phyloP scores from a whole-genome alignment of 352 stramenopile species.

The Phytophthora pini region DNA sequence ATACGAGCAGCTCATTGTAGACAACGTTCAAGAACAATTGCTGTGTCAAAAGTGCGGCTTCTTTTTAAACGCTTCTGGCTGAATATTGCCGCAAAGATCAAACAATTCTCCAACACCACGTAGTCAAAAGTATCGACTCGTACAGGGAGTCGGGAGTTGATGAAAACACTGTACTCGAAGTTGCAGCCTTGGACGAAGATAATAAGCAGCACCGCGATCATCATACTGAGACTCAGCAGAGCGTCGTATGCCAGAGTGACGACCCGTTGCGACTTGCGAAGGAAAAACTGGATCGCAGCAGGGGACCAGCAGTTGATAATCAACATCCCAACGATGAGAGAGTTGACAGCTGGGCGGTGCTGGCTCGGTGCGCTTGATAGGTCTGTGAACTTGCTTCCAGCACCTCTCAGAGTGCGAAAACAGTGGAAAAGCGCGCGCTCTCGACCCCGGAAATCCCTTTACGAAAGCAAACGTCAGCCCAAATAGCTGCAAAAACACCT shows the following conservation, averaged over 20 bases:
- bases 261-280: conserved; percentile 12
- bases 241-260: conserved; percentile 12
- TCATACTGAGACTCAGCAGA: conserved; percentile 24
- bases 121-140: conserved; percentile 6
- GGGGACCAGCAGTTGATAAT: conserved; percentile 33
- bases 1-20: too few relatives aligned
- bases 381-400: conserved; percentile 34
- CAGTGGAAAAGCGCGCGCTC: conserved; percentile 33
- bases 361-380: conserved; percentile 34
- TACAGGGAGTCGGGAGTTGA: conserved; percentile 13
- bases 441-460: conserved; percentile 31
- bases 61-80: too few relatives aligned
- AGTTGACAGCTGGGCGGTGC: conserved; percentile 13
- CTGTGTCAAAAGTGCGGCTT: too few relatives aligned
- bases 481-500: background rate
- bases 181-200: conserved; percentile 25
- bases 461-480: conserved; percentile 17
- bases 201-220: conserved; percentile 16
- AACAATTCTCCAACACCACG: conserved; percentile 17
- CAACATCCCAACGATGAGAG: conserved; percentile 15
- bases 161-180: background rate
- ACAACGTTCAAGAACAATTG: too few relatives aligned
- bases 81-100: conserved; percentile 8
- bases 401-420: conserved; percentile 27
- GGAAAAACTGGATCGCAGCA: conserved; percentile 17